Percentiles rank a stretch among this genome's conserved stretches.
Conservation (phyloP, 495 filamentous ascomycete genomes). For the Trichocladium uniseriatum region DNA sequence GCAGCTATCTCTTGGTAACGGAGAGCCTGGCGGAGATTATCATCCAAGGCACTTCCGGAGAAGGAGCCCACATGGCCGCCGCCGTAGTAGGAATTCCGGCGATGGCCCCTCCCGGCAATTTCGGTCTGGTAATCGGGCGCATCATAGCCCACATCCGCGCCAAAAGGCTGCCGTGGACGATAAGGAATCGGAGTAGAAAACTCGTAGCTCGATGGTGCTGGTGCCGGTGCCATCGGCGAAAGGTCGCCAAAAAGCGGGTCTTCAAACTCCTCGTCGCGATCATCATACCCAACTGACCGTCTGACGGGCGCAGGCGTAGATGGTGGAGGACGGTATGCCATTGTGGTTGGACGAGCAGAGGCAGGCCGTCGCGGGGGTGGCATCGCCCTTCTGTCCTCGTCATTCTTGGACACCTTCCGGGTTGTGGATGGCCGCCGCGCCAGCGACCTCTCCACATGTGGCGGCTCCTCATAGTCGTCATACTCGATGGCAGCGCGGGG, state of each 20-base stretch:
- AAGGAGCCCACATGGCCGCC: slow-evolving; percentile 15
- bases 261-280: slow-evolving; percentile 24
- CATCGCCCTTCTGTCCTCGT: slow-evolving; percentile 34
- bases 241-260: slow-evolving; percentile 26
- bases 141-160: slow-evolving; percentile 18
- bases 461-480: slow-evolving; percentile 22
- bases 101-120: slow-evolving; percentile 15
- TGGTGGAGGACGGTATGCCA: slow-evolving; percentile 30
- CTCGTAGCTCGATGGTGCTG: slow-evolving; percentile 11
- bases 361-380: slow-evolving; percentile 31
- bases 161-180: slow-evolving; percentile 16
- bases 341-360: slow-evolving; percentile 30
- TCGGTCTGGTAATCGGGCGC: slow-evolving; percentile 21
- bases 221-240: no score
- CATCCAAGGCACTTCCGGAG: slow-evolving; percentile 36
- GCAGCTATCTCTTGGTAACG: slow-evolving; percentile 43
- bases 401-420: slow-evolving; percentile 28
- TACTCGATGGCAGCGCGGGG: slow-evolving; percentile 24
- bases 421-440: slow-evolving; percentile 30
- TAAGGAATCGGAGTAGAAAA: slow-evolving; percentile 10
- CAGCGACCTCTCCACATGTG: slow-evolving; percentile 16
- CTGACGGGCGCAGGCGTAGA: slow-evolving; percentile 25
- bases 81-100: slow-evolving; percentile 30
- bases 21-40: slow-evolving; percentile 38
- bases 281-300: slow-evolving; percentile 27